Evolutionary conservation across 1,284 basidiomycete species (phyloP), one percentile per base, ranked within the genome.

Genomic region (Ceratobasidium sp.): DNA sequence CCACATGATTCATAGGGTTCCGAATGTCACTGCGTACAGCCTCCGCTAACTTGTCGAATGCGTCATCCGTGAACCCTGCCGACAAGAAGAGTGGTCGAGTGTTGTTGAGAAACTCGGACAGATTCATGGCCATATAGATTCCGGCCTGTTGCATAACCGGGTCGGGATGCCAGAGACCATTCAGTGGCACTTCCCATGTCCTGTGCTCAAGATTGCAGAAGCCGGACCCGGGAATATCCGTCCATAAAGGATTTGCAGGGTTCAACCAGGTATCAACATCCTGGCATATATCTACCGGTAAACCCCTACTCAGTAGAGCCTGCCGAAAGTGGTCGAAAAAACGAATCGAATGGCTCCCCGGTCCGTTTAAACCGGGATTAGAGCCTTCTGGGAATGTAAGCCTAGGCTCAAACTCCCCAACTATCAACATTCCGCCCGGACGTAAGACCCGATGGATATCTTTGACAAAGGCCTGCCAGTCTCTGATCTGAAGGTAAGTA

Each of bases 361-460:
- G 34, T 41, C 62, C 62, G 21, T 16, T 18, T 12, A 67, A 23
- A n/a, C 48, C 62, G 3, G 62, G 62, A n/a, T 6, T 26, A 23
- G 4, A 4, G 5, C 55, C 32, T 14, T 28, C 50, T 30, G 62
- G 62, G n/a, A 21, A 3, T 4, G 62, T 67, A 43, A 67, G 5
- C 34, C 46, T 16, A 28, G 62, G 61, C 26, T 74, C 71, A 18
- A 74, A 48, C 52, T 74, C 73, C 12, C 73, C 73, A 48, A 74
- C 72, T 46, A 74, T 61, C 32, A 74, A 59, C 18, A 74, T 59
- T 26, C 73, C 73, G 1, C 73, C 73, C 26, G 70, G 62, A 34
- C 73, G 61, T 21, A 74, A 62, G 21, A 72, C 62, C 8, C 73
- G 70, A 45, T 67, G 60, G 28, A 74, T 59, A 34, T 74, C 73